Base-by-base conservation (phyloP, 768 basidiomycete genomes). In the Mycena chlorophos region DNA sequence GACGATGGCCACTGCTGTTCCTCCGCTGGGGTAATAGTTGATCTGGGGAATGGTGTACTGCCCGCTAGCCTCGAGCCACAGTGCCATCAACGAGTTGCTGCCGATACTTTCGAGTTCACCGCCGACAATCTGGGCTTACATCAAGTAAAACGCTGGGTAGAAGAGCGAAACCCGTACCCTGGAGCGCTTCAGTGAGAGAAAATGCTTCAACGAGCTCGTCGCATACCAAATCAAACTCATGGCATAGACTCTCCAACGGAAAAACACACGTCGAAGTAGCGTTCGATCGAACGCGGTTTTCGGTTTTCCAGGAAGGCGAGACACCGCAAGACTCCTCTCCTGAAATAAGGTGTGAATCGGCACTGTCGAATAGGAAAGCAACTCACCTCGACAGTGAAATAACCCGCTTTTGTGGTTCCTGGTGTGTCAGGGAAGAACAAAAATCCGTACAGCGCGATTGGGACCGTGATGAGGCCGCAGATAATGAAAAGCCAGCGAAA, bases 381-480 rank as follows among this genome's bases (percentile, higher is more conserved):
- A 34, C 69, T 42, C 40, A 82, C 86, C 71, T 85, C 79, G 58
- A 79, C 65, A 3, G 78, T 79, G 10, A 89, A 75, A 69, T 87
- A 89, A 52, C 83, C 84, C 1, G 83, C 86, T 23, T 69, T 78
- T 2, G 85, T 88, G 0, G 81, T 85, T 16, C 77, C 72, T 1
- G 88, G 88, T 6, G 85, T 75, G 65, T 88, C 86, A 16, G 89
- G 90, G 66, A 91, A 90, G 29, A 87, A 74, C 26, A 86, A 62
- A 65, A 87, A 89, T 1, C 87, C 87, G 65, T 87, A 88, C 6
- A 87, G 63, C 1, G 87, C 86, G 57, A 89, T 85, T 0, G 87
- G 87, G 16, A 87, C 68, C 3, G 87, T 87, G 48, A 88, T 87
- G n/a, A 86, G 69, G 3, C 85, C 86, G 63, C 60, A 61, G 17